phyloP scores from a whole-genome alignment of 345 rosid genomes.

The Acer negundo region DNA sequence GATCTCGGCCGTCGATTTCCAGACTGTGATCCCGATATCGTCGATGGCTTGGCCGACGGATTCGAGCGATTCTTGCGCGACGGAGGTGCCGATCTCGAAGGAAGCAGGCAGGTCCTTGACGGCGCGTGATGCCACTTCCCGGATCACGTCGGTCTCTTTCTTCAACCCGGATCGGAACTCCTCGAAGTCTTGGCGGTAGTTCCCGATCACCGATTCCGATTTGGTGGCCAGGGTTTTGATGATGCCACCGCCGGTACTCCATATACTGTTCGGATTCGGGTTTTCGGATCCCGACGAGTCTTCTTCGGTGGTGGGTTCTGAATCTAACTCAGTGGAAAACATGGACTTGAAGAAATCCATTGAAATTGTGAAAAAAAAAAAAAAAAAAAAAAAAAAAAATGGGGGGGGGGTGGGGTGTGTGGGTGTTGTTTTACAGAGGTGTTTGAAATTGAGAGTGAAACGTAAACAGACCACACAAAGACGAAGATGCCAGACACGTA shows the following conservation, averaged over 20 bases:
- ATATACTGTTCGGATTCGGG: constrained; percentile 23
- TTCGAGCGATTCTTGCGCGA: constrained; percentile 78
- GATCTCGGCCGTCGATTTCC: constrained; percentile 75
- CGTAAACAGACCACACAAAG: not conserved
- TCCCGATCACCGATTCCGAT: constrained; percentile 69
- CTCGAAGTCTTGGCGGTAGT: constrained; percentile 69
- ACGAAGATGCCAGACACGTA: not conserved
- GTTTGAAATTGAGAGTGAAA: not conserved
- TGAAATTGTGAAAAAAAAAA: not conserved
- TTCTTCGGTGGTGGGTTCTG: constrained; percentile 20
- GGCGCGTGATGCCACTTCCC: constrained; percentile 75
- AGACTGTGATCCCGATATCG: constrained; percentile 73
- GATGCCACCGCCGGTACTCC: constrained; percentile 64
- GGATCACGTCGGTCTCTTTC: constrained; percentile 68
- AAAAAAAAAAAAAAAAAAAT: too few relatives aligned
- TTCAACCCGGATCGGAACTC: constrained; percentile 73
- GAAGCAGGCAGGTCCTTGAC: constrained; percentile 63
- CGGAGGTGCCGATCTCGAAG: constrained; percentile 70
- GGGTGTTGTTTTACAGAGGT: not conserved
- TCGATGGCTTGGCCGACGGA: constrained; percentile 80
- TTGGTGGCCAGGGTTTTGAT: constrained; percentile 50
- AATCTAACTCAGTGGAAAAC: constrained; percentile 44
- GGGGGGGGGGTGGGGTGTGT: too few relatives aligned
- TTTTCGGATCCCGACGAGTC: constrained; percentile 11
- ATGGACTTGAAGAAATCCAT: constrained; percentile 85